Evolutionary conservation across 768 basidiomycete genomes (phyloP).

Genomic region (Cystobasidium tubakii): DNA sequence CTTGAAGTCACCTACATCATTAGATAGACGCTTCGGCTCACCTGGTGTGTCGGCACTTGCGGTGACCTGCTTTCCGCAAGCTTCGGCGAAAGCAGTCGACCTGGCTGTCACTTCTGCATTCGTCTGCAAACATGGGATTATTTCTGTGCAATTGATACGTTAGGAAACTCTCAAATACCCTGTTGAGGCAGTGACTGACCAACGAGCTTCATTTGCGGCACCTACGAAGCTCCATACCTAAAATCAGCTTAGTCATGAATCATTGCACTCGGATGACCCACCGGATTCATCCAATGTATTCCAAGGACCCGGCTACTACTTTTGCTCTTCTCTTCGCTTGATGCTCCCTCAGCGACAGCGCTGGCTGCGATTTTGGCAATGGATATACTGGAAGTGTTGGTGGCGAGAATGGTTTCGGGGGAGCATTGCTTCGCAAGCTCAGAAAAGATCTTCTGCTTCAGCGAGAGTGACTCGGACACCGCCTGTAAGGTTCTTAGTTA

Average conservation of each 20-base stretch:
- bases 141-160: no score
- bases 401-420: slow-evolving; percentile 73
- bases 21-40: slow-evolving; percentile 60
- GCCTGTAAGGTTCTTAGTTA: slow-evolving; percentile 55
- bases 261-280: not conserved
- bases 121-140: slow-evolving; percentile 90
- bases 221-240: not conserved
- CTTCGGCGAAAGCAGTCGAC: slow-evolving; percentile 71
- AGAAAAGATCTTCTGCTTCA: slow-evolving; percentile 74
- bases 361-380: slow-evolving; percentile 87
- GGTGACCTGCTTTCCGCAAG: slow-evolving; percentile 91
- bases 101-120: slow-evolving; percentile 67
- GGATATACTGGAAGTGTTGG: slow-evolving; percentile 89
- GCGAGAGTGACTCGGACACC: slow-evolving; percentile 70
- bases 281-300: slow-evolving; percentile 46
- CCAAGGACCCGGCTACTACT: slow-evolving; percentile 58
- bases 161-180: no score
- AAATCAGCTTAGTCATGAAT: not conserved
- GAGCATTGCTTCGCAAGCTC: slow-evolving; percentile 63
- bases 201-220: slow-evolving; percentile 38
- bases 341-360: slow-evolving; percentile 58
- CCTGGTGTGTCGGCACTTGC: slow-evolving; percentile 77
- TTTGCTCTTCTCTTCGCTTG: slow-evolving; percentile 52
- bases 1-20: no score
- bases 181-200: slow-evolving; percentile 9